phyloP scores from a whole-genome alignment of 768 basidiomycete genomes.

The Botryobasidium botryosum region DNA sequence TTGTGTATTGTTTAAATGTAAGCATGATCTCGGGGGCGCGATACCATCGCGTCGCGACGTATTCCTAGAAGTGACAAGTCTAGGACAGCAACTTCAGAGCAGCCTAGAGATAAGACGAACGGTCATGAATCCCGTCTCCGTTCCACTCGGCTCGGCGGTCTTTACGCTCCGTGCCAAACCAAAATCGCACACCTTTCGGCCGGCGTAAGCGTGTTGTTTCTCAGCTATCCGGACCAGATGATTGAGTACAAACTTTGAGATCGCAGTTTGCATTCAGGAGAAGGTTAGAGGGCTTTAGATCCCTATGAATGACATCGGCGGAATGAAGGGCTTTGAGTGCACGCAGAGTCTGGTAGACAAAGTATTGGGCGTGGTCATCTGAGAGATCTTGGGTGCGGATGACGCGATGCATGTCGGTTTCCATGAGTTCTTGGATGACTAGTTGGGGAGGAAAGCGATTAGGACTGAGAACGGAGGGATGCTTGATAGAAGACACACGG shows the following conservation, averaged over 20 bases:
- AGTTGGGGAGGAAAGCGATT: not conserved
- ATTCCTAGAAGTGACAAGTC: slow-evolving; percentile 42
- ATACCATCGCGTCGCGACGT: slow-evolving; percentile 77
- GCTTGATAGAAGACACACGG: slow-evolving; percentile 5
- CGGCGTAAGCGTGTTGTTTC: slow-evolving; percentile 3
- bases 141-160: slow-evolving; percentile 19
- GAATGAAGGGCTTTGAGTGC: slow-evolving; percentile 91
- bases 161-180: slow-evolving; percentile 46
- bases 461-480: not conserved
- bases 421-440: slow-evolving; percentile 40
- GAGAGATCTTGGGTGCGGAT: slow-evolving; percentile 87
- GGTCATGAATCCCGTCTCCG: slow-evolving; percentile 22
- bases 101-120: slow-evolving; percentile 29
- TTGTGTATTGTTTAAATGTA: slow-evolving; percentile 29
- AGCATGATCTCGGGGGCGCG: slow-evolving; percentile 32
- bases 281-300: slow-evolving; percentile 92
- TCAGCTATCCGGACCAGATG: slow-evolving; percentile 14
- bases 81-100: slow-evolving; percentile 54
- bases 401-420: slow-evolving; percentile 92
- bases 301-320: slow-evolving; percentile 87
- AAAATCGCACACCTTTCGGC: slow-evolving; percentile 53
- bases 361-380: slow-evolving; percentile 85
- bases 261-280: slow-evolving; percentile 94
- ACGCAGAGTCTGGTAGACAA: slow-evolving; percentile 91
- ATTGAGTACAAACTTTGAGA: slow-evolving; percentile 84